These are phyloP conservation scores for Tritrichomonas musculus DNA, from an alignment of 208 protist species.

Conservation along the genomic window DNA sequence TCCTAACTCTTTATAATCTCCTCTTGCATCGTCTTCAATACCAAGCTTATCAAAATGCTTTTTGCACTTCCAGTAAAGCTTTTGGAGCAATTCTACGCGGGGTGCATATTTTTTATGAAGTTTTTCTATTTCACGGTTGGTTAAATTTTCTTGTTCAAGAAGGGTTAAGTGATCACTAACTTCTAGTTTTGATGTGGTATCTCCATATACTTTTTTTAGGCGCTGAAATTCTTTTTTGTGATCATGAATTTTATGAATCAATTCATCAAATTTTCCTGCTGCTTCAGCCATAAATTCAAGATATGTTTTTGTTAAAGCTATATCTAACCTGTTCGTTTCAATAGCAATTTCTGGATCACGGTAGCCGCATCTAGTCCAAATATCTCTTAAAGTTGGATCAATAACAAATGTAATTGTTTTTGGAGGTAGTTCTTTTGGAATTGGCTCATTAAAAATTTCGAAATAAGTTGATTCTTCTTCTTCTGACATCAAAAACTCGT, in stretches of 20 bases:
- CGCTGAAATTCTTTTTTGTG: background rate
- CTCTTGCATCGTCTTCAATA: background rate
- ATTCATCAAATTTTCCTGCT: background rate
- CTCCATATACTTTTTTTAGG: too few species aligned
- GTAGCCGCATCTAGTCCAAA: background rate
- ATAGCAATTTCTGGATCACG: background rate
- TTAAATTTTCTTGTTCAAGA: too few species aligned
- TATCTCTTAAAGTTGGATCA: background rate
- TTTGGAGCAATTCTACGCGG: too few species aligned
- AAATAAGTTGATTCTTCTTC: too few species aligned
- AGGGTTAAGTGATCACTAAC: too few species aligned
- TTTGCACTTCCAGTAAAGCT: too few species aligned
- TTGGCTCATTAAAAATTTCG: too few species aligned
- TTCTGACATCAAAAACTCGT: too few species aligned
- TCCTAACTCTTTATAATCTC: background rate
- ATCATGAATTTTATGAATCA: background rate
- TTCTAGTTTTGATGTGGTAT: too few species aligned
- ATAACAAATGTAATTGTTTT: background rate
- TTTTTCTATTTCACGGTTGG: too few species aligned
- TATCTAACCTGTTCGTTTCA: background rate
- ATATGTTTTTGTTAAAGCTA: background rate
- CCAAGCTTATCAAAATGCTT: background rate
- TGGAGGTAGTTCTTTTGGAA: too few species aligned
- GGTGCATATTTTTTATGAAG: too few species aligned
- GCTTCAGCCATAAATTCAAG: background rate